Base-by-base conservation (phyloP, 768 basidiomycete species). In the Paxillus involutus region DNA sequence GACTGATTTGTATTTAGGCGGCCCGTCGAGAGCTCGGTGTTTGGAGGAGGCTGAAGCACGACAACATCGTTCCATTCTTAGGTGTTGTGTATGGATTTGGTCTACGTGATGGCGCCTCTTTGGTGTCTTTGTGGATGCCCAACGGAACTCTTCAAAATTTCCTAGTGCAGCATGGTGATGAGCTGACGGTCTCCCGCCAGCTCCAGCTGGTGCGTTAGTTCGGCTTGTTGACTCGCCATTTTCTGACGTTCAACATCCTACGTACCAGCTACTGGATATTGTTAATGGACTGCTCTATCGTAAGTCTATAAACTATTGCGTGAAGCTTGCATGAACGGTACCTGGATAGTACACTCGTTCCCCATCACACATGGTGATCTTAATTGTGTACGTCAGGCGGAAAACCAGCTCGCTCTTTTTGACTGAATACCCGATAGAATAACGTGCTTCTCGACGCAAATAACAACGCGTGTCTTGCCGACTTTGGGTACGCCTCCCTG, bases 381-480 rank as follows among this genome's bases (percentile, higher is more conserved):
- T 2, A 64, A 41, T 10, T 21, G 26, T 3, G 65, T 66, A 17
- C 30, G 51, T 64, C 16, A 7, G 5, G 3, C 0, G 33, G 35
- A 16, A n/a, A 6, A 12, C 2, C 10, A 16, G 17, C 9, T 7
- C 7, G 3, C 21, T 14, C 33, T 4, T 21, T 12, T 30, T 37
- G 6, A 8, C 44, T 51, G 16, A 53, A 4, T 21, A 17, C 2
- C 9, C 6, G 19, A 44, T 17, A 66, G 65, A 64, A 53, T 3
- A 62, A 66, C 1, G 46, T 65, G 1, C 48, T 65, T 10, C 16
- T 65, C 3, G 56, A 58, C 1, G 42, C 19, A 14, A 39, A 58
- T 6, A 56, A 70, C 24, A 71, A 68, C 21, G 77, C 73, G 0
- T 68, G 71, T 11, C 57, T 80, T 6, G 69, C 72, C 32, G 79